Conservation (phyloP, 1,139 yeast species). For the Scheffersomyces lignicola region DNA sequence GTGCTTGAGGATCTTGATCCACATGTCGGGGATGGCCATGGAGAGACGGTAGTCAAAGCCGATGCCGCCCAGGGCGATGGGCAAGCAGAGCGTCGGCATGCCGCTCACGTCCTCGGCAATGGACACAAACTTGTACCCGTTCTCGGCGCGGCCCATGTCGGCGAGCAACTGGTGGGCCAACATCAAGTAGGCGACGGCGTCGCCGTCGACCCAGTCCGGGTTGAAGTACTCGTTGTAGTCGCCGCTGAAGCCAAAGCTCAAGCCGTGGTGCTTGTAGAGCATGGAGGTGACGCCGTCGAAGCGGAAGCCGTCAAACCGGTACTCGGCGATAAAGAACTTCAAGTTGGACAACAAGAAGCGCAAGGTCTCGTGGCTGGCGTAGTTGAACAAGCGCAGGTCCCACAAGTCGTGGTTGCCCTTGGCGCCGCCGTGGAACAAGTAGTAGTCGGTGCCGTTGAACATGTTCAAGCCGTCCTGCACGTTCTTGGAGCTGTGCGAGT, state of each 20-base stretch:
- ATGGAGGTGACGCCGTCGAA: constrained; percentile 96
- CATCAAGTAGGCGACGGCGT: constrained; percentile 84
- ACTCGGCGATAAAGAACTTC: constrained; percentile 80
- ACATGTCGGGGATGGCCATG: constrained; percentile 99
- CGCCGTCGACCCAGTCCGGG: constrained; percentile 78
- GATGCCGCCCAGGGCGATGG: constrained; percentile 75
- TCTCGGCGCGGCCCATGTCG: constrained; percentile 42
- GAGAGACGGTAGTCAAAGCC: constrained; percentile 93
- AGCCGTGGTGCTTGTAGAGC: constrained; percentile 91
- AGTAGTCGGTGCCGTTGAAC: constrained; percentile 95
- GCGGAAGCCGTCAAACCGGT: constrained; percentile 90
- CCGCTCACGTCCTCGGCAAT: constrained; percentile 98
- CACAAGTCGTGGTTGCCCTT: constrained; percentile 89
- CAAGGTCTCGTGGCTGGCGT: constrained; percentile 86
- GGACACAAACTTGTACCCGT: constrained; percentile 58
- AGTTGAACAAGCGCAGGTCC: constrained; percentile 94
- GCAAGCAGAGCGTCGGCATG: constrained; percentile 90
- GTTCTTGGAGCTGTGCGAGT: constrained; percentile 93
- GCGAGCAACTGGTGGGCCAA: constrained; percentile 77
- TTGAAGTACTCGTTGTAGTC: constrained; percentile 90
- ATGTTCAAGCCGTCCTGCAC: constrained; percentile 90
- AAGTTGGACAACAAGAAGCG: constrained; percentile 86
- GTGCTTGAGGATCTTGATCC: constrained; percentile 93
- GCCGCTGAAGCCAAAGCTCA: constrained; percentile 87
- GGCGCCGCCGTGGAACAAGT: constrained; percentile 84